Percentiles rank a stretch among this genome's conserved stretches.
Conservation (phyloP, 768 basidiomycete genomes). For the Trametopsis cervina region DNA sequence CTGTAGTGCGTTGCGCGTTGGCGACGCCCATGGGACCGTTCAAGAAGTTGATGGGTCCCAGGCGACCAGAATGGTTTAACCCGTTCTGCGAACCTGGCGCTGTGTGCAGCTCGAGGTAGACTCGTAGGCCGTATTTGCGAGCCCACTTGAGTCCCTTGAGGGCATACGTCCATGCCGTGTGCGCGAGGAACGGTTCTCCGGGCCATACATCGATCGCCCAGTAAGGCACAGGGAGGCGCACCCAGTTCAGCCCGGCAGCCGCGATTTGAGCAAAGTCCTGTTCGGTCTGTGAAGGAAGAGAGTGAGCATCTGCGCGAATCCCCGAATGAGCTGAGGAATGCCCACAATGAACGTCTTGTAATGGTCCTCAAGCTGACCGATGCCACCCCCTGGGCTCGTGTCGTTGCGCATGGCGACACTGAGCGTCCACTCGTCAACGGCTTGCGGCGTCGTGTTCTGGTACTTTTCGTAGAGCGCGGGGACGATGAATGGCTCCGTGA, state of each 20-base stretch:
- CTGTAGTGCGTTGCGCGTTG: constrained; percentile 77
- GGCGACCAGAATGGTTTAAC: constrained; percentile 53
- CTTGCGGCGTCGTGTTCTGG: constrained; percentile 27
- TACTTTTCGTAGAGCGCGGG: constrained; percentile 62
- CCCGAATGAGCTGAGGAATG: constrained; percentile 10
- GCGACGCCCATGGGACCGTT: constrained; percentile 81
- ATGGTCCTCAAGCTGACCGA: constrained; percentile 68
- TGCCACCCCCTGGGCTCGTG: constrained; percentile 46
- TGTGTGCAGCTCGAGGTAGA: constrained; percentile 77
- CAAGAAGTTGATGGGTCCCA: constrained; percentile 58
- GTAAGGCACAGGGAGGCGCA: constrained; percentile 77
- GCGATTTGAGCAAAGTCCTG: constrained; percentile 87
- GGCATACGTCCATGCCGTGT: constrained; percentile 82
- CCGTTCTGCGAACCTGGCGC: constrained; percentile 83
- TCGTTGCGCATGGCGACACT: constrained; percentile 61
- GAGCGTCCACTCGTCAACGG: constrained; percentile 68
- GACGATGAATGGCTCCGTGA: constrained; percentile 75
- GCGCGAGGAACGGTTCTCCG: constrained; percentile 73
- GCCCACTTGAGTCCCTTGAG: constrained; percentile 76
- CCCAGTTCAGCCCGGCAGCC: constrained; percentile 81
- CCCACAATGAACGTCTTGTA: constrained; percentile 82
- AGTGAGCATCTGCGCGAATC: not conserved
- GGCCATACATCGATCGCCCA: constrained; percentile 82
- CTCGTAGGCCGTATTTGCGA: constrained; percentile 83
- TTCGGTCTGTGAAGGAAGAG: constrained; percentile 52